These are phyloP conservation scores for Rhodamnia argentea DNA, from an alignment of 345 rosid genomes.

Conservation along the genomic window DNA sequence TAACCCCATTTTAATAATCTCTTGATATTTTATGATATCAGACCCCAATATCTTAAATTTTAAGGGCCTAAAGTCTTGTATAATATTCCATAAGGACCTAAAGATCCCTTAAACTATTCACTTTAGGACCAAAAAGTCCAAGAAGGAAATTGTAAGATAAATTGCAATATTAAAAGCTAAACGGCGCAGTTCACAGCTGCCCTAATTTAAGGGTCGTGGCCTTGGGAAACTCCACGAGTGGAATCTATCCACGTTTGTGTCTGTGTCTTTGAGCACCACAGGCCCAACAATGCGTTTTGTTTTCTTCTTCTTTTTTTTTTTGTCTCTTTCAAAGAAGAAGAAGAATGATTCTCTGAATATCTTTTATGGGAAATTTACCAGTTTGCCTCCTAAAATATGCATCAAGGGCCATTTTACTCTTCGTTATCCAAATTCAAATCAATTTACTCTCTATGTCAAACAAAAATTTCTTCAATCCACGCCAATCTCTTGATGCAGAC, in stretches of 20 bases:
- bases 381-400: not conserved
- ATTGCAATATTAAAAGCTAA: not conserved
- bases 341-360: not conserved
- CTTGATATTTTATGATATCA: not conserved
- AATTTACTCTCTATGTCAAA: not conserved
- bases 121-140: constrained; percentile 1
- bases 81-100: not conserved
- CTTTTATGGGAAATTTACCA: not conserved
- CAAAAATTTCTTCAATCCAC: not conserved
- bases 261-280: not conserved
- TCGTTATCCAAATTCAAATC: not conserved
- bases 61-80: not conserved
- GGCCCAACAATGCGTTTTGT: not conserved
- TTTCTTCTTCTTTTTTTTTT: not conserved
- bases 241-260: not conserved
- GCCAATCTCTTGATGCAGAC: not conserved
- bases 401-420: not conserved
- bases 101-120: not conserved
- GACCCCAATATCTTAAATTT: not conserved
- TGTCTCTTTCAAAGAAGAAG: not conserved
- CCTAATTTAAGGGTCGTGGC: not conserved
- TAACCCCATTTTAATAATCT: not conserved
- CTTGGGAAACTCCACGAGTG: not conserved
- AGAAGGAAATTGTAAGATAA: not conserved
- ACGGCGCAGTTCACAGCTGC: not conserved